Evolutionary conservation across 495 filamentous ascomycete species (phyloP), one percentile per base, ranked within the genome.

Genomic region (Trichoderma reesei): DNA sequence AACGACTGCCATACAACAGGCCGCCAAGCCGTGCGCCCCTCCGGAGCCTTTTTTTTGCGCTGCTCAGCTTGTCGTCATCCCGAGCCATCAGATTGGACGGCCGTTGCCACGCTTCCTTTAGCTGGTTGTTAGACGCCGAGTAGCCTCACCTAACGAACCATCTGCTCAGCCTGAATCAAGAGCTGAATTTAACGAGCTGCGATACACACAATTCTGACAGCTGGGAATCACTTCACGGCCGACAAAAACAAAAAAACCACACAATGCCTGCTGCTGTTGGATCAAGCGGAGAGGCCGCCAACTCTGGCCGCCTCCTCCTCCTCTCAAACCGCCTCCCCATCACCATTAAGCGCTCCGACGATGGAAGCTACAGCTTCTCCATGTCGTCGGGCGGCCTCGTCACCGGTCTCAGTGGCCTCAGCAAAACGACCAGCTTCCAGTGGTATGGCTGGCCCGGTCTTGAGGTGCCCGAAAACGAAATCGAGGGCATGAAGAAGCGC

Each of bases 381-480:
- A 96, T 96, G 89, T 96, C 92, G 14, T 96, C 93, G 7, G 93
- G 93, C 63, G 93, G 93, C 14, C 82, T 98, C 42, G 92, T 98
- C 62, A 96, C 88, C 42, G 94, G 92, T 1, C 74, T 98, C 62
- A 91, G 88, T 66, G 94, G 93, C 20, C 76, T 98, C 67, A 88
- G 90, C 67, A 96, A 96, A 73, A 85, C 89, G 8, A 96, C 91
- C 11, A 93, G 86, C 51, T 97, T 96, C 77, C 87, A 91, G 72
- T 98, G 94, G 93, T 97, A 96, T 74, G 93, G 93, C 65, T 98
- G 94, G 94, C 92, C 93, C 8, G 93, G 93, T 37, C 72, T 96
- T 64, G 90, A 96, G 70, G 82, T 92, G 36, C 89, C 89, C 54
- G 88, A 90, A 63, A 80, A 76, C 26, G 90, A 93, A 68, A 76